Evolutionary conservation across 371 early-diverging fungal genomes (phyloP), one percentile per base, ranked within the genome.

Genomic region (Parasitella parasitica): DNA sequence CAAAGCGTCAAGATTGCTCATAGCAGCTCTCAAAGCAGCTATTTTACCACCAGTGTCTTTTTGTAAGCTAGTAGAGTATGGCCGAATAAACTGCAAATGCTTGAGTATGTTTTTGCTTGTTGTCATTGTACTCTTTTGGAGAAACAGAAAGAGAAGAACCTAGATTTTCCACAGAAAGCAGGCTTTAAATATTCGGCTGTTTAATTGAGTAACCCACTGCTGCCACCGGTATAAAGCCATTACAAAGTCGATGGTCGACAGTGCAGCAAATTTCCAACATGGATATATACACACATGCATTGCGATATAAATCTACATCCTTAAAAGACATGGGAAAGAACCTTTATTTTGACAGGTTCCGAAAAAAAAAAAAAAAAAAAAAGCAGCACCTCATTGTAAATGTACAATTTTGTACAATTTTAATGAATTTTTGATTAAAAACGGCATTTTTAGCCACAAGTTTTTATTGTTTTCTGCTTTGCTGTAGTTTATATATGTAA

Each of bases 1-100:
- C 63, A 63, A 49, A 20, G 63, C 63, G 39, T 63, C 63, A 12
- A 63, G 24, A 27, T 63, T 48, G 4, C 30, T 32, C 50, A 63
- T 57, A 37, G 32, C 39, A 35, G 50, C 39, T 57, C 63, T 63
- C 15, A 63, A 39, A 30, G 38, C 34, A 32, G n/a, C 1, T 3
- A 63, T 18, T 51, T 50, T 63, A 0, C 2, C 3, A 28, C 28
- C 27, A 27, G 50, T 30, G 16, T 50, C 16, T 30, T 16, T 15
- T n/a, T 50, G 46, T 24, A 46, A 12, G 12, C 20, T 22, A 11
- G 22, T 46, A 2, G 46, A 46, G 46, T 46, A 46, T 22, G 22
- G 22, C 5, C 46, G 18, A 46, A 24, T 24, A 18, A 46, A 24
- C 11, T 5, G 11, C 24, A 46, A 5, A 9, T 22, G 13, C 13